Evolutionary conservation across 2,329 filamentous ascomycete species (phyloP), one percentile per base, ranked within the genome.

Genomic region (Aspergillus sclerotialis): DNA sequence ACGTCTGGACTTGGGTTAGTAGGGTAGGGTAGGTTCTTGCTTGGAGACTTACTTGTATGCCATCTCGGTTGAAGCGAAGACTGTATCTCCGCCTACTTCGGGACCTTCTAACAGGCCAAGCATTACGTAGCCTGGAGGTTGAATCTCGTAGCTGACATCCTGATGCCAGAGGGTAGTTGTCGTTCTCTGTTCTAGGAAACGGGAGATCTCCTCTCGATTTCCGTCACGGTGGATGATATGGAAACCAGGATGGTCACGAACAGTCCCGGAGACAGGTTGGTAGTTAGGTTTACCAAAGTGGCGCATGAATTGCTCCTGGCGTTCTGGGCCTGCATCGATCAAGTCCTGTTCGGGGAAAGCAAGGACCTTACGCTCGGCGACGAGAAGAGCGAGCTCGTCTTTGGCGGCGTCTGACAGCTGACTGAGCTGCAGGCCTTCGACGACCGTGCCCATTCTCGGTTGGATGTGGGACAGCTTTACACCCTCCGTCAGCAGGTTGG

Each of bases 351-450:
- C 59, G n/a, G 68, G 67, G 53, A 73, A 72, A 21, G 69, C 67
- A 9, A 69, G 60, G 11, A 72, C 66, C 33, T 68, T 69, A 40
- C 82, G 77, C 62, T 86, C 73, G 8, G 84, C 80, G 8, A 88
- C 81, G 43, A 82, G 78, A 14, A 81, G 75, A 1, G 68, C 70
- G 8, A 73, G 64, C 44, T 73, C 70, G 36, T 73, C 68, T 35
- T 70, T 70, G 29, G 66, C 66, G 5, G 62, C 53, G 27, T 67
- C 60, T 2, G 62, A 64, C 6, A 73, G 61, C 25, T 65, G 53
- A 49, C 59, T 69, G 35, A 74, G 47, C 38, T 74, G 70, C 23
- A 74, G 49, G 15, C 63, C 63, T 37, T 63, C 53, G 19, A 69
- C 36, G 14, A 65, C 45, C 28, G 55, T 64, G 33, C 65, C 65